Evolutionary conservation across 768 basidiomycete species (phyloP), one percentile per base, ranked within the genome.

Genomic region (Mycena albidolilacea): DNA sequence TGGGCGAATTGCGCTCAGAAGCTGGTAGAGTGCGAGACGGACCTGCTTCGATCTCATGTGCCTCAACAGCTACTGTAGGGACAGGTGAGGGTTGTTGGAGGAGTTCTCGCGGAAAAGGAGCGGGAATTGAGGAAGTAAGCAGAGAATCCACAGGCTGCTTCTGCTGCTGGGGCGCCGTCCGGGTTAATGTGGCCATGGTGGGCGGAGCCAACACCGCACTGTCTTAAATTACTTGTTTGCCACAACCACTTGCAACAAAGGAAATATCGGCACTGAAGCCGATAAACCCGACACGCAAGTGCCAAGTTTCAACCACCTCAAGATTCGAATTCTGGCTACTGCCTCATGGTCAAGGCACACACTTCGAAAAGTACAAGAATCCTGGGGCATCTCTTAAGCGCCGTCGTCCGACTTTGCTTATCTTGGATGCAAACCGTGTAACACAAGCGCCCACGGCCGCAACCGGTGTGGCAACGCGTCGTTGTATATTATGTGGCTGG

Each of bases 51-150:
- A 46, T 50, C 63, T 61, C 58, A 14, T 43, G n/a, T 21, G 41
- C 57, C 21, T 69, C 67, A n/a, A 66, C 43, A 61, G 15, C 19
- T 35, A 46, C 30, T 41, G 61, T 59, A 7, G 58, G 57, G 39
- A 3, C 30, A 30, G 17, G 11, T 17, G 63, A 17, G 43, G 43
- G 41, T 30, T 66, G 43, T 35, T 73, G 58, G 19, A 76, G 67
- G 43, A 76, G 72, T 48, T 76, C 72, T 11, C 75, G 75, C 2
- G 72, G 72, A 74, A 76, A 76, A 1, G 75, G 75, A 6, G 75
- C 63, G 23, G 75, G 75, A 21, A 76, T 48, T 7, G 72, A 41
- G 3, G 75, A 67, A 38, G 70, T 61, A 1, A 76, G 50, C 17
- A 62, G 23, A 15, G 72, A 63, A 37, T 63, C 67, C 50, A 74